These are phyloP conservation scores for Bodo saltans DNA, from an alignment of 78 protist species.

Conservation along the genomic window DNA sequence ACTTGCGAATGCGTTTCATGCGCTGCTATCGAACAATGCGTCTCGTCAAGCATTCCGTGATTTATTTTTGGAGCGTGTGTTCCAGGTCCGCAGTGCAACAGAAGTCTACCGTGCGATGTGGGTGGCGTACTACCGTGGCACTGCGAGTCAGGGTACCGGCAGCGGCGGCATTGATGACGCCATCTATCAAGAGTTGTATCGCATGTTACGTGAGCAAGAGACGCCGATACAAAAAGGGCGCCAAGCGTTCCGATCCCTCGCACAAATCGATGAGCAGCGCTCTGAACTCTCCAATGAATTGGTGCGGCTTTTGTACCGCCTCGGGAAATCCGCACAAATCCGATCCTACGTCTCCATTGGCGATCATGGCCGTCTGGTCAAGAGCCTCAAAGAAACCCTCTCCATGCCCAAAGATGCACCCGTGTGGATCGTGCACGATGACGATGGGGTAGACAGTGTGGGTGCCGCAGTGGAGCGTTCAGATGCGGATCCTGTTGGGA, in stretches of 20 bases:
- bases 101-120: neutral
- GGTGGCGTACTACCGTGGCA: neutral
- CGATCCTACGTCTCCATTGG: constrained; percentile 47
- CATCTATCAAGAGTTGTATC: neutral
- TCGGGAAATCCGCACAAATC: constrained; percentile 35
- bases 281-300: constrained; percentile 30
- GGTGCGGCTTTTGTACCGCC: constrained; percentile 16
- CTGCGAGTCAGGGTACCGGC: neutral
- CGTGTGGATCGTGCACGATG: constrained; percentile 39
- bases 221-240: neutral
- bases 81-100: neutral
- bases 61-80: neutral
- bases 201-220: neutral
- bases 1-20: neutral
- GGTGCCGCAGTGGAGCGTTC: constrained; percentile 34
- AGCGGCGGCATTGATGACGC: neutral
- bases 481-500: neutral
- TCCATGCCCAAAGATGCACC: constrained; percentile 13
- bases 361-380: constrained; percentile 44
- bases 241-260: neutral
- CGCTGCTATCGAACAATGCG: neutral
- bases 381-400: constrained; percentile 10
- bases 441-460: constrained; percentile 9
- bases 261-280: constrained; percentile 29
- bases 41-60: neutral